phyloP scores from a whole-genome alignment of 768 basidiomycete genomes.

The Leccinum rimulosum region DNA sequence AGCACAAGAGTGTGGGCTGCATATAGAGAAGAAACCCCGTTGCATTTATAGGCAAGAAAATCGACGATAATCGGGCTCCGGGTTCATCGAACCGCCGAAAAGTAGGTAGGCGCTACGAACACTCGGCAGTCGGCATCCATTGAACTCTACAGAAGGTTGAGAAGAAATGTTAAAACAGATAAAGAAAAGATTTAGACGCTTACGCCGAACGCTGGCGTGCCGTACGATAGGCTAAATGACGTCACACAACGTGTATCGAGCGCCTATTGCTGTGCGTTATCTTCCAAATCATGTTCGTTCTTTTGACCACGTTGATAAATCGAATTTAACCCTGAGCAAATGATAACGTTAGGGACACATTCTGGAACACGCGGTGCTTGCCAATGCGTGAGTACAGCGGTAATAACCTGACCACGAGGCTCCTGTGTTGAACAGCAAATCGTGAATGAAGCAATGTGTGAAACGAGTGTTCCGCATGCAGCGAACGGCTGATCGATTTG shows the following conservation, averaged over 20 bases:
- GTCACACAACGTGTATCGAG: background rate
- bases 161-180: background rate
- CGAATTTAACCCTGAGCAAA: background rate
- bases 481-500: background rate
- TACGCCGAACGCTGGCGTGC: background rate
- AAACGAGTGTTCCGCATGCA: conserved; percentile 4
- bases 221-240: no score
- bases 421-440: background rate
- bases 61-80: background rate
- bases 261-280: background rate
- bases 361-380: background rate
- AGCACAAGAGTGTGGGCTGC: background rate
- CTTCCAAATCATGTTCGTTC: background rate
- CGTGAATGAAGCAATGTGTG: background rate
- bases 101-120: background rate
- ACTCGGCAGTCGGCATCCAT: background rate
- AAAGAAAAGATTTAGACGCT: background rate
- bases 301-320: background rate
- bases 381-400: background rate
- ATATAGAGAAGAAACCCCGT: background rate
- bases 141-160: background rate
- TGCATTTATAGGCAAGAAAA: background rate
- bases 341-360: conserved; percentile 5
- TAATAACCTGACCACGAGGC: conserved; percentile 7
- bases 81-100: background rate